Base-by-base conservation (phyloP, 768 basidiomycete genomes). In the Dendrothele bispora region DNA sequence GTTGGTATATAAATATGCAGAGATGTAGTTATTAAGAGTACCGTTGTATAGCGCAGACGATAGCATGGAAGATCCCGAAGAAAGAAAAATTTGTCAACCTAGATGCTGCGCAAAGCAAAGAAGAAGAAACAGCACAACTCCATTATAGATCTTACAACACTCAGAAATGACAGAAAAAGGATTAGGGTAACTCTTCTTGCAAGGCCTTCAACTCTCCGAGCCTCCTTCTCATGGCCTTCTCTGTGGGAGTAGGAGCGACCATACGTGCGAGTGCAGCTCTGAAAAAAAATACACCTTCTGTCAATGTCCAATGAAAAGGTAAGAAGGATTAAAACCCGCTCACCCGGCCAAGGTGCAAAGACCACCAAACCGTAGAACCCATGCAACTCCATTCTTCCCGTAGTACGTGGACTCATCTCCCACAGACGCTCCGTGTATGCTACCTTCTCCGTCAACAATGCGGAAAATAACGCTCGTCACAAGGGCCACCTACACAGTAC, bases 351-450 rank as follows among this genome's bases (percentile, higher is more conserved):
- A 67, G 0, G 94, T 84, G 63, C 89, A 92, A 7, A 91, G 61
- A n/a, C n/a, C 36, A 37, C 7, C n/a, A 5, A 17, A 95, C 15
- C 93, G 83, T 47, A 98, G 68, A 5, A 95, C 89, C 93, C 94
- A 97, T 2, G 87, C 91, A 24, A 97, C 92, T 27, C 95, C 95
- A 45, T 84, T 86, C 72, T 91, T 93, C 26, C 88, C 89, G 49
- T 79, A 74, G 63, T 88, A 91, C 11, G 80, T 81, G 47, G 69
- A 71, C 29, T 77, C 73, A 20, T 74, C 73, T 6, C 65, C 62
- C 1, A 75, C 74, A 34, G 75, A 64, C 3, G 65, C 62, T 27
- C 68, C 72, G n/a, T n/a, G n/a, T n/a, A n/a, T n/a, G n/a, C n/a
- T n/a, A n/a, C 64, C 61, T 11, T 68, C 65, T 8, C 80, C 79